Base-by-base conservation (phyloP, 2,329 filamentous ascomycete genomes). In the Penicillium capsulatum region DNA sequence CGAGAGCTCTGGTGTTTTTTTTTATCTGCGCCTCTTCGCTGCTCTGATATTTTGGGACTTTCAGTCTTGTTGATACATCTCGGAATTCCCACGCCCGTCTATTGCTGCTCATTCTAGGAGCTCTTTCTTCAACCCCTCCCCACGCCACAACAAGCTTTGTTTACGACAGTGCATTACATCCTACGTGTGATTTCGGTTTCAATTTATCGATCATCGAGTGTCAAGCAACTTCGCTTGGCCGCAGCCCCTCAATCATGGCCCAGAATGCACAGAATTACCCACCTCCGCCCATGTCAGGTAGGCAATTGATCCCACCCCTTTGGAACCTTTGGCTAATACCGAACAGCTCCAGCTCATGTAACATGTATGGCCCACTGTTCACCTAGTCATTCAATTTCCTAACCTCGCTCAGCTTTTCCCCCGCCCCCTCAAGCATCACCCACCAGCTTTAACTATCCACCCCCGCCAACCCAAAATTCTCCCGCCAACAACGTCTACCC, bases 401-500 rank as follows among this genome's bases (percentile, higher is more conserved):
- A 17, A 4, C 11, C 13, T 4, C 13, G 2, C 13, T 2, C 14
- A 45, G 40, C 38, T n/a, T 45, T 50, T 14, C 43, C 27, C 8
- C 39, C 40, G 3, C 45, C 31, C 0, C 31, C 37, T 6, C 41
- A 42, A 4, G n/a, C 37, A 11, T 17, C 29, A n/a, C 14, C 41
- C 10, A 31, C 45, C 8, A 45, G 45, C 17, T 42, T 38, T 31
- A 35, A 47, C 24, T 61, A 58, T 16, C 53, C 53, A 2, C 56
- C 58, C 11, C 57, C 58, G 3, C 57, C 59, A 6, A 42, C 26
- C 7, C 53, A 59, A 14, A 44, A 49, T 0, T 33, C 43, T n/a
- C 45, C 54, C 7, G 30, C 31, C 6, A 34, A 35, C 34, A 29
- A 16, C 20, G 36, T 5, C 6, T 48, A 50, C 31, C 35, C 43